A percentile compares a stretch with the other conserved stretches of the same genome.
Evolutionary conservation across 1,284 basidiomycete species (phyloP).

Genomic region (Pseudozyma pruni): DNA sequence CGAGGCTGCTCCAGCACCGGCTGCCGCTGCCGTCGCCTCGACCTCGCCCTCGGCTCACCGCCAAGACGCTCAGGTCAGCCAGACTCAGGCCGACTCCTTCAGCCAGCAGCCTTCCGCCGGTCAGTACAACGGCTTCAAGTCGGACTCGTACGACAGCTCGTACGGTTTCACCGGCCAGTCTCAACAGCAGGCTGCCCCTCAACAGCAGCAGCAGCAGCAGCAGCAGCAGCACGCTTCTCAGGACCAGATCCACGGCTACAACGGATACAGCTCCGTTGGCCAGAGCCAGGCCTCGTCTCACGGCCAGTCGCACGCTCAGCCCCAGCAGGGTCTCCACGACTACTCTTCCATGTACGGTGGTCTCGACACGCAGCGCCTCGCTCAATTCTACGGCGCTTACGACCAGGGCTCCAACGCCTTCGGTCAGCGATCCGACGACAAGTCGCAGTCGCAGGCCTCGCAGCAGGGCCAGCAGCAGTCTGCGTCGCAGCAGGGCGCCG

Average conservation of each 20-base stretch:
- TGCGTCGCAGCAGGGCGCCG: slow-evolving; percentile 29
- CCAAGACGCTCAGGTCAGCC: slow-evolving; percentile 31
- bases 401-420: slow-evolving; percentile 55
- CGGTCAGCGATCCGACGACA: slow-evolving; percentile 50
- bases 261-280: slow-evolving; percentile 47
- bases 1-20: slow-evolving; percentile 19
- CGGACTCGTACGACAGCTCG: slow-evolving; percentile 48
- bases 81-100: slow-evolving; percentile 37
- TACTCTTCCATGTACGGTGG: slow-evolving; percentile 63
- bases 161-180: slow-evolving; percentile 47
- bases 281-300: slow-evolving; percentile 34
- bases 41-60: slow-evolving; percentile 34
- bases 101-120: slow-evolving; percentile 28
- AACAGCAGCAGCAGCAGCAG: slow-evolving; percentile 31
- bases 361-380: slow-evolving; percentile 60
- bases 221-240: slow-evolving; percentile 39
- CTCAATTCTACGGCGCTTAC: slow-evolving; percentile 61
- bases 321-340: slow-evolving; percentile 50
- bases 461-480: slow-evolving; percentile 49
- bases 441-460: slow-evolving; percentile 35
- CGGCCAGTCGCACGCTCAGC: slow-evolving; percentile 39
- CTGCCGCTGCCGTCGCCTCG: slow-evolving; percentile 13
- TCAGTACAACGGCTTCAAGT: slow-evolving; percentile 51
- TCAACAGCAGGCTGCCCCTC: slow-evolving; percentile 9
- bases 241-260: slow-evolving; percentile 53